phyloP scores from a whole-genome alignment of 2,329 filamentous ascomycete genomes.

The Hymenoscyphus repandus region DNA sequence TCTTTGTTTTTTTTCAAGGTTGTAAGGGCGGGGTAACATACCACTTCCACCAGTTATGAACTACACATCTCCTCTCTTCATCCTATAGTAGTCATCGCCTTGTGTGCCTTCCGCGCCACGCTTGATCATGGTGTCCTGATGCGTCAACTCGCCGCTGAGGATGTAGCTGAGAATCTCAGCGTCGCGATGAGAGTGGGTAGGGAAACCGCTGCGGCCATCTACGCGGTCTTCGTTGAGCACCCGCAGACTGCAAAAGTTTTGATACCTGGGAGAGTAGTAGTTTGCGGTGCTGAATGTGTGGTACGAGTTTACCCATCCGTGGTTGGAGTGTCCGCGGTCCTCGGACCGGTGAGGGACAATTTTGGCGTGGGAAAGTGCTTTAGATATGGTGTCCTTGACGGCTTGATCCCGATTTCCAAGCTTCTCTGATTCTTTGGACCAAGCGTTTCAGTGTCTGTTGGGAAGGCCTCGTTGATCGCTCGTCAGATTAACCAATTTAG shows the following conservation, averaged over 20 bases:
- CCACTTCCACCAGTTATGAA: slow-evolving; percentile 84
- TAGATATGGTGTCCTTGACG: slow-evolving; percentile 49
- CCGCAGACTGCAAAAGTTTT: slow-evolving; percentile 68
- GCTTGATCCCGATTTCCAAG: too few relatives aligned
- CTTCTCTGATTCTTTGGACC: too few relatives aligned
- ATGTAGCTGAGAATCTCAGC: slow-evolving; percentile 90
- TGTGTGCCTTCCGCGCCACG: slow-evolving; percentile 54
- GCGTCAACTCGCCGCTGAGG: slow-evolving; percentile 78
- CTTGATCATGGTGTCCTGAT: slow-evolving; percentile 78
- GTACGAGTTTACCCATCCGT: slow-evolving; percentile 84
- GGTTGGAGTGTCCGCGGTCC: slow-evolving; percentile 69
- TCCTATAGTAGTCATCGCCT: slow-evolving; percentile 61
- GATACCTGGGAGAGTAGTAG: slow-evolving; percentile 54
- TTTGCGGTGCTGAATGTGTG: slow-evolving; percentile 80
- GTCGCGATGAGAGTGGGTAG: slow-evolving; percentile 78
- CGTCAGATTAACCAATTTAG: too few relatives aligned
- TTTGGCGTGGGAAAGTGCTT: slow-evolving; percentile 60
- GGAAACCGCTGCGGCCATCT: slow-evolving; percentile 67
- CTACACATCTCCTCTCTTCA: slow-evolving; percentile 78
- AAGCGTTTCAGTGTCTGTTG: too few relatives aligned
- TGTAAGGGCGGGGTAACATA: slow-evolving; percentile 32
- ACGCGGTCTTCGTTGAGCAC: slow-evolving; percentile 90
- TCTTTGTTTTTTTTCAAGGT: slow-evolving; percentile 1
- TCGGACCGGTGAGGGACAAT: slow-evolving; percentile 70
- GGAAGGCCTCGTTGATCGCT: too few relatives aligned